Evolutionary conservation across 2,329 filamentous ascomycete species (phyloP), one percentile per base, ranked within the genome.

Genomic region (Penicillium brasilianum): DNA sequence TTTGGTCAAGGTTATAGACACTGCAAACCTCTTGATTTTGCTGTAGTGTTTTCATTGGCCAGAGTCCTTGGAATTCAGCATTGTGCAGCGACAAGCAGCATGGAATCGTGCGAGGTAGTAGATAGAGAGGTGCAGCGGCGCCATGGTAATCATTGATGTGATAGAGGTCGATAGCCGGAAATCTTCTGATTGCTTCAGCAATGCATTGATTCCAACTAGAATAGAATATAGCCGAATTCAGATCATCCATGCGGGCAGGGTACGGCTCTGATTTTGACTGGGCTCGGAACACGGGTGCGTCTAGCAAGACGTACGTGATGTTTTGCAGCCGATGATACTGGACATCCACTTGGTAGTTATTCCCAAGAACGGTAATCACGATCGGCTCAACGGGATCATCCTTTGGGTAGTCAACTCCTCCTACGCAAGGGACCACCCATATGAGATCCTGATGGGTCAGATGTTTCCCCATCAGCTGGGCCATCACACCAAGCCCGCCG

Each of bases 191-290:
- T 1, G 86, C 78, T 66, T 87, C 81, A 10, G 87, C 87, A 63
- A 90, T 88, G 73, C 88, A 90, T 73, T 86, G 85, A 66, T 90
- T 90, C 88, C 88, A 90, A 5, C 86, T 87, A 1, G 86, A 88
- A 71, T 90, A 90, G 74, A 89, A 88, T 51, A 90, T 84, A 16
- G 87, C 87, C 64, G 83, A 86, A 65, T 88, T 85, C 54, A 90
- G 79, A 70, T 90, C 87, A 72, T 90, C 87, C 88, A 90, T 90
- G 28, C 87, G 84, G 52, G 86, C 79, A 25, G 87, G 87, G 69
- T 90, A 90, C 0, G 87, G 87, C 63, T 89, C 85, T 25, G 84
- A 79, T 68, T 86, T 85, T 2, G 84, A 85, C 71, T 90, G 87
- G 59, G 85, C 81, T 57, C 88, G 83, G 78, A 90, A 90, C 28